A percentile compares a stretch with the other conserved stretches of the same genome.
Conservation (phyloP, 495 filamentous ascomycete species). For the Poronia punctata region DNA sequence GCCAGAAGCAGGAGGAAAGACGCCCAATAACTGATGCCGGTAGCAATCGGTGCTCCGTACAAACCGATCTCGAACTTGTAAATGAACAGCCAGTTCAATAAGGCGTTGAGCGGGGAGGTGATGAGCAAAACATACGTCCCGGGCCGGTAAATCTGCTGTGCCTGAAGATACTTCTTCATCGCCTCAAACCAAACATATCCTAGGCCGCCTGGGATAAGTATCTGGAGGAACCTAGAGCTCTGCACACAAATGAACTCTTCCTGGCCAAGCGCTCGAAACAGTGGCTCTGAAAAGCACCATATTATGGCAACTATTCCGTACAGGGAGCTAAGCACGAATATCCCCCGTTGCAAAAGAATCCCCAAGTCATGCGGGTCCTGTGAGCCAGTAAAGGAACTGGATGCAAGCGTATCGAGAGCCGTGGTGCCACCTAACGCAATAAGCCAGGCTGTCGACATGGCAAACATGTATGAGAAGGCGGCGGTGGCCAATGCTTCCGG, state of each 20-base stretch:
- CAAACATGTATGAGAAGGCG: conserved; percentile 89
- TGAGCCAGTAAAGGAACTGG: conserved; percentile 80
- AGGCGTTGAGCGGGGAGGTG: conserved; percentile 71
- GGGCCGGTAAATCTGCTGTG: conserved; percentile 82
- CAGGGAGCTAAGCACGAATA: conserved; percentile 65
- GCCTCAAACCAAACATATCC: conserved; percentile 90
- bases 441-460: conserved; percentile 84
- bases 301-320: conserved; percentile 70
- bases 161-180: conserved; percentile 89
- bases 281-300: conserved; percentile 69
- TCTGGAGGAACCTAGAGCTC: conserved; percentile 67
- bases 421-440: conserved; percentile 90
- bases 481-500: conserved; percentile 76
- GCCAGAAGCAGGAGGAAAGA: conserved; percentile 72
- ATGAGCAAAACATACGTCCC: conserved; percentile 83
- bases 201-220: conserved; percentile 75
- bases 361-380: conserved; percentile 77
- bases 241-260: conserved; percentile 69
- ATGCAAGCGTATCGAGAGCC: conserved; percentile 81
- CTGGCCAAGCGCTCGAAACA: conserved; percentile 75
- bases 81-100: conserved; percentile 74
- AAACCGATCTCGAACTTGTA: conserved; percentile 64
- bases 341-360: conserved; percentile 70
- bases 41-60: conserved; percentile 76
- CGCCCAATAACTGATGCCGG: conserved; percentile 79